Evolutionary conservation across 768 basidiomycete species (phyloP).

Genomic region (Suillus clintonianus): DNA sequence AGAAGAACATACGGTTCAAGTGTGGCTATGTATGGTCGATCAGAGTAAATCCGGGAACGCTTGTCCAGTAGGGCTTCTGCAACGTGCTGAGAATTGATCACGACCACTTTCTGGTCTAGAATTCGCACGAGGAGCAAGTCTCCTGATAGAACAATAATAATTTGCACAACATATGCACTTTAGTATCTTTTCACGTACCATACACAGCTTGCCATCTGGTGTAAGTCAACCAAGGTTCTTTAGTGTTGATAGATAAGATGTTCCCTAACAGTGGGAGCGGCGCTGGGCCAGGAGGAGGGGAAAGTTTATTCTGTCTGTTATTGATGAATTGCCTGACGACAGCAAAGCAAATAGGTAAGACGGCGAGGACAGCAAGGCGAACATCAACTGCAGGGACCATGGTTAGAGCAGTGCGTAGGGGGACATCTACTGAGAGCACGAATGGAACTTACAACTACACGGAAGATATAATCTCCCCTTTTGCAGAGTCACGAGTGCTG

Average conservation of each 20-base stretch:
- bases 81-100: slow-evolving; percentile 35
- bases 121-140: slow-evolving; percentile 31
- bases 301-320: no score
- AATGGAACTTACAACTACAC: no score
- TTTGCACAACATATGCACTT: not conserved
- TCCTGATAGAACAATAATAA: slow-evolving; percentile 10
- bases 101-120: slow-evolving; percentile 28
- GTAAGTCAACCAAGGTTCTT: slow-evolving; percentile 33
- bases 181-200: slow-evolving; percentile 13
- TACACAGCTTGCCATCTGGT: slow-evolving; percentile 31
- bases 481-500: no score
- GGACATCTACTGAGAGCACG: no score
- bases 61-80: slow-evolving; percentile 38
- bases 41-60: slow-evolving; percentile 39
- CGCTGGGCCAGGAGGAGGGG: slow-evolving; percentile 37
- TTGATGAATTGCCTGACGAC: no score
- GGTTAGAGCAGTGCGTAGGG: no score
- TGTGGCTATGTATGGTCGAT: slow-evolving; percentile 45
- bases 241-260: slow-evolving; percentile 28
- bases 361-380: no score
- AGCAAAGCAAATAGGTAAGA: no score
- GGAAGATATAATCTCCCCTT: no score
- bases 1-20: slow-evolving; percentile 15
- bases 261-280: slow-evolving; percentile 36
- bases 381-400: no score